These are phyloP conservation scores for Venturia aucupariae DNA, from an alignment of 2,329 filamentous ascomycete species.

Conservation along the genomic window DNA sequence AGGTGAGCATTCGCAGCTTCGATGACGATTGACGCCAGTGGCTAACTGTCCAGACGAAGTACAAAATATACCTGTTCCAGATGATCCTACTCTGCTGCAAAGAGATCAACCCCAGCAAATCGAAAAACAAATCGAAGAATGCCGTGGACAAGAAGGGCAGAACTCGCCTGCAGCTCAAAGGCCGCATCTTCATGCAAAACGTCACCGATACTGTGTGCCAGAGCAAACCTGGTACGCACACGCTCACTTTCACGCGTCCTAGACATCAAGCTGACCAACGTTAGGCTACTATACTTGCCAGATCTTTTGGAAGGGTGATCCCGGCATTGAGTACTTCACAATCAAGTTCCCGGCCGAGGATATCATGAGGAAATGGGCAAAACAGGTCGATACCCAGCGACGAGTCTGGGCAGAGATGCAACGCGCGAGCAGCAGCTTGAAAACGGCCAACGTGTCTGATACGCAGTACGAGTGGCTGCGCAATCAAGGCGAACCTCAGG, in stretches of 20 bases:
- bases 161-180: conserved; percentile 76
- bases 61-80: conserved; percentile 96
- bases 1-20: conserved; percentile 46
- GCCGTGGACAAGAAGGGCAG: conserved; percentile 64
- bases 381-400: conserved; percentile 67
- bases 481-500: conserved; percentile 65
- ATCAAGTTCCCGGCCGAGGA: conserved; percentile 92
- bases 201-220: conserved; percentile 89
- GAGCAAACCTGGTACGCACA: conserved; percentile 67
- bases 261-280: conserved; percentile 22
- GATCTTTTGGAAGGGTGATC: conserved; percentile 97
- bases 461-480: conserved; percentile 44
- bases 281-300: conserved; percentile 87
- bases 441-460: conserved; percentile 17
- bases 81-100: conserved; percentile 95
- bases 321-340: conserved; percentile 89
- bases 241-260: conserved; percentile 1
- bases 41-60: conserved; percentile 44
- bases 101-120: conserved; percentile 78
- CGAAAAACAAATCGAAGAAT: conserved; percentile 56
- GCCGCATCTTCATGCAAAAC: conserved; percentile 98
- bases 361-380: conserved; percentile 84
- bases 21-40: conserved; percentile 14
- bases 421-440: conserved; percentile 5
- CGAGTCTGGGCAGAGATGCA: conserved; percentile 43